Conservation (phyloP, 768 basidiomycete species). For the Pluteus cervinus region DNA sequence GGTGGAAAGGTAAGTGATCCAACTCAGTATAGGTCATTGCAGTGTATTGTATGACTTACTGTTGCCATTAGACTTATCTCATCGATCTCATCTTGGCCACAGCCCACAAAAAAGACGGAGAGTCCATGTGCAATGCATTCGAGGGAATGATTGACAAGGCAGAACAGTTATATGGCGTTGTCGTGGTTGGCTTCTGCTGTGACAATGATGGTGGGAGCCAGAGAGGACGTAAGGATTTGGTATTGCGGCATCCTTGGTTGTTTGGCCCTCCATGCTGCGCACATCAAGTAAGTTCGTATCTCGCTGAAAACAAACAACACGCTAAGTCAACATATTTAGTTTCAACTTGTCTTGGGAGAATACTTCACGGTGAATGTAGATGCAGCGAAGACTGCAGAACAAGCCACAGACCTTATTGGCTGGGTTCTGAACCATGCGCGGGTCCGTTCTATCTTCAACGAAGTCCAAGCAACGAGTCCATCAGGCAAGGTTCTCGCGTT, state of each 20-base stretch:
- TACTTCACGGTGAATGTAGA: slow-evolving; percentile 17
- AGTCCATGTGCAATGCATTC: slow-evolving; percentile 19
- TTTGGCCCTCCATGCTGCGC: slow-evolving; percentile 16
- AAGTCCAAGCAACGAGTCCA: slow-evolving; percentile 12
- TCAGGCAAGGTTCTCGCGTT: slow-evolving; percentile 16
- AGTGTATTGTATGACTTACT: slow-evolving; percentile 4
- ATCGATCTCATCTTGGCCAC: slow-evolving; percentile 16
- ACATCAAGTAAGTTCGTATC: slow-evolving; percentile 14
- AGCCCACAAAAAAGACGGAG: slow-evolving; percentile 17
- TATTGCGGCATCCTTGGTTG: slow-evolving; percentile 13
- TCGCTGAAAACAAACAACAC: not conserved
- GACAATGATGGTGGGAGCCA: slow-evolving; percentile 23
- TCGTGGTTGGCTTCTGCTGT: slow-evolving; percentile 12
- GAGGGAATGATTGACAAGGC: slow-evolving; percentile 16
- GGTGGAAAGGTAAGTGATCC: slow-evolving; percentile 14
- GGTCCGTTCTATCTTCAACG: slow-evolving; percentile 20
- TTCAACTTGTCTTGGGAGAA: slow-evolving; percentile 17
- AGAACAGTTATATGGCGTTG: slow-evolving; percentile 11
- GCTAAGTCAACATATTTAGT: slow-evolving; percentile 11
- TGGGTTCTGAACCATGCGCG: slow-evolving; percentile 19
- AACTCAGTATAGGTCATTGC: not conserved
- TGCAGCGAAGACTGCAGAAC: slow-evolving; percentile 14
- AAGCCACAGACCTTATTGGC: slow-evolving; percentile 19
- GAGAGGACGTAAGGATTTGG: slow-evolving; percentile 15
- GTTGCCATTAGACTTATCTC: slow-evolving; percentile 13